Evolutionary conservation across 2,329 filamentous ascomycete genomes (phyloP), one percentile per base, ranked within the genome.

Genomic region (Paradendryphiella salina): DNA sequence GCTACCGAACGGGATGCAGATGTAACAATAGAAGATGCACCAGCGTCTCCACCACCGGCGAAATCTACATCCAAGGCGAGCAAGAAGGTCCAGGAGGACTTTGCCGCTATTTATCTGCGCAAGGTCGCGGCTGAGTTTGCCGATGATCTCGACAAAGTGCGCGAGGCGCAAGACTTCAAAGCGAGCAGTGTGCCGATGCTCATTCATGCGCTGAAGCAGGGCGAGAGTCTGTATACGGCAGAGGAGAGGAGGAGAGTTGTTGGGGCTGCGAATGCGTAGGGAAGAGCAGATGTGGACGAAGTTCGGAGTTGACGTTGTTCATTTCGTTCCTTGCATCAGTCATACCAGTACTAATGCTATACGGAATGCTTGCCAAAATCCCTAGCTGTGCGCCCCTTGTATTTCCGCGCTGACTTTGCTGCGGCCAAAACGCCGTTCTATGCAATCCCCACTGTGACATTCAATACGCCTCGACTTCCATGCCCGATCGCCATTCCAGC

Each of bases 401-500:
- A 10, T 26, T 26, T 10, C 31, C 3, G n/a, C 15, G 15, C 14
- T 33, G 31, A 14, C 5, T 33, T 23, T 29, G 3, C 17, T 13
- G 21, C 21, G n/a, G 18, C 33, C 31, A 49, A 1, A 50, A 56
- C 50, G 50, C 45, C 42, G 11, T 20, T 18, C 23, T 28, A 53
- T 46, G 42, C 39, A 38, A 20, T 35, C 18, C 4, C 8, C 2
- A 4, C 14, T 23, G 17, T 28, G 11, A 36, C 31, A 9, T 14
- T 46, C 26, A 50, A 28, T 38, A 29, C n/a, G 61, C 61, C 37
- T 67, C 66, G 0, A 69, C 56, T n/a, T 67, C 65, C 50, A 70
- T 50, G 5, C 65, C 64, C 6, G 62, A 92, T 60, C 88, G 83
- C 89, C 93, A 97, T 67, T 97, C 90, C 51, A 99, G 79, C 23